These are phyloP conservation scores for Phaeosphaeriaceae sp. DNA, from an alignment of 2,329 filamentous ascomycete genomes.

Conservation along the genomic window DNA sequence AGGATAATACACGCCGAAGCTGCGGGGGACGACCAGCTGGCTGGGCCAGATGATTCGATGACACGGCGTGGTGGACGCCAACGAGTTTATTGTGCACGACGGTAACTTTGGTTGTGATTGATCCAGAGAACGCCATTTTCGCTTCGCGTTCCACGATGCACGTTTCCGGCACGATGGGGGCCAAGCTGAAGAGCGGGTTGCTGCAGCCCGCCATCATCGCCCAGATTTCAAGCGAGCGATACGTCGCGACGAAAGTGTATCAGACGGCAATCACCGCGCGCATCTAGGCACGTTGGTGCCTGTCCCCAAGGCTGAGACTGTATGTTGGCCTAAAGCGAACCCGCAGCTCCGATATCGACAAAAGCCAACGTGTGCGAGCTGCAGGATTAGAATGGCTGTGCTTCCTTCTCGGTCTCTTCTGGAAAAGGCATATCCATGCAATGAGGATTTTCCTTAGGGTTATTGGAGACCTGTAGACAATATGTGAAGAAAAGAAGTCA, in stretches of 20 bases:
- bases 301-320: not conserved
- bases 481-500: conserved; percentile 35
- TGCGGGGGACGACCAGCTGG: conserved; percentile 27
- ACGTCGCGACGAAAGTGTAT: not conserved
- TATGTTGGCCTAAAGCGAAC: conserved; percentile 52
- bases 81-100: conserved; percentile 15
- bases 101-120: conserved; percentile 3
- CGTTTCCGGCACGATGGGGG: conserved; percentile 9
- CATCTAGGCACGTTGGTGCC: not conserved
- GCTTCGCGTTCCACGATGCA: conserved; percentile 20
- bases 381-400: conserved; percentile 51
- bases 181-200: conserved; percentile 9
- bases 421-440: conserved; percentile 38
- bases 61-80: conserved; percentile 10
- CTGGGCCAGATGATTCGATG: conserved; percentile 14
- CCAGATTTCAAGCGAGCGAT: not conserved
- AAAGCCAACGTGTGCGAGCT: conserved; percentile 42
- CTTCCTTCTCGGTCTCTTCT: conserved; percentile 45
- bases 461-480: conserved; percentile 36
- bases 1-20: conserved; percentile 21
- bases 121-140: conserved; percentile 13
- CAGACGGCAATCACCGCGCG: not conserved
- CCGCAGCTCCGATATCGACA: conserved; percentile 45
- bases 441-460: conserved; percentile 34
- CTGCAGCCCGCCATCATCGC: conserved; percentile 12